Conservation (phyloP, 768 basidiomycete genomes). For the Suillus spraguei region DNA sequence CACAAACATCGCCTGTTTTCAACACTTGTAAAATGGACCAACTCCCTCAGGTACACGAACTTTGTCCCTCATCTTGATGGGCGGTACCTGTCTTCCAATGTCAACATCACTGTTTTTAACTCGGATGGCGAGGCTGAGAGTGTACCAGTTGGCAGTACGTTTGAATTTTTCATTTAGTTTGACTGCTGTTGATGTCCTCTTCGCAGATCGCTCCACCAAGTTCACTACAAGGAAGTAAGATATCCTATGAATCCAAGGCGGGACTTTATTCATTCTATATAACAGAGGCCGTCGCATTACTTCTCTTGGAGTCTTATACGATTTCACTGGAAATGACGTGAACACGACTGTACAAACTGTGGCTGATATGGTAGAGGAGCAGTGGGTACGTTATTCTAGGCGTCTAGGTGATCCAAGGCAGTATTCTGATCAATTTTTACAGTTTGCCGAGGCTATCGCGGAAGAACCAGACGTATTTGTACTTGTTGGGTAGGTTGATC, state of each 20-base stretch:
- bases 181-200: constrained; percentile 32
- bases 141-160: constrained; percentile 48
- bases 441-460: constrained; percentile 79
- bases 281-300: constrained; percentile 70
- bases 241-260: background rate
- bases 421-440: constrained; percentile 7
- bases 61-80: constrained; percentile 69
- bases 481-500: constrained; percentile 57
- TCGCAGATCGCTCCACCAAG: constrained; percentile 60
- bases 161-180: background rate
- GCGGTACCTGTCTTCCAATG: constrained; percentile 82
- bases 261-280: background rate
- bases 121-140: constrained; percentile 36
- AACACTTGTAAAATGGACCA: background rate
- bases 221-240: constrained; percentile 74
- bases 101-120: constrained; percentile 74
- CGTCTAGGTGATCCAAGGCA: too few relatives aligned
- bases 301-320: constrained; percentile 76
- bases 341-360: constrained; percentile 80
- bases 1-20: background rate
- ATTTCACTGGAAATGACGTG: constrained; percentile 70
- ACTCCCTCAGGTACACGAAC: constrained; percentile 51
- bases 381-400: constrained; percentile 56
- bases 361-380: constrained; percentile 74
- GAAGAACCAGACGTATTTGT: constrained; percentile 86